These are phyloP conservation scores for Oemleria cerasiformis DNA, from an alignment of 306 rosid genomes.

Conservation along the genomic window DNA sequence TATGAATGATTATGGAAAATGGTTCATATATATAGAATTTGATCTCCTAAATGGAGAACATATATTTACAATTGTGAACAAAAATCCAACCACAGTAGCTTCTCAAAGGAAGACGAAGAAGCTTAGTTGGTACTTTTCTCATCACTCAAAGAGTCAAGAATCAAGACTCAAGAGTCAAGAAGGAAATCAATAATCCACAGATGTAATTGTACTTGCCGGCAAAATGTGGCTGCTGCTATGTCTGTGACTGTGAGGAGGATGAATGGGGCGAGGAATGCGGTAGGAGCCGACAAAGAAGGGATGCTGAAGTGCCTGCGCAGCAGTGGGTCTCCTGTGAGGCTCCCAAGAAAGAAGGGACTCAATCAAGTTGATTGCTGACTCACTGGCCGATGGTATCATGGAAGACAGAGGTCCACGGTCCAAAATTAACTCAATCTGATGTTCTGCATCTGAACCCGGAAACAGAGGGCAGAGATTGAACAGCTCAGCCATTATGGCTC, in stretches of 20 bases:
- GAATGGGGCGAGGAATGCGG: not conserved
- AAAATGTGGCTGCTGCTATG: not conserved
- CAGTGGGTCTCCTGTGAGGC: not conserved
- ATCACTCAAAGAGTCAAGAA: no score
- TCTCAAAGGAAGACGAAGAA: no score
- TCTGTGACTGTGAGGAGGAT: not conserved
- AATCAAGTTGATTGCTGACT: not conserved
- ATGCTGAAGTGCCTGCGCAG: not conserved
- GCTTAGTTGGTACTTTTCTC: no score
- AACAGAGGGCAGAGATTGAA: not conserved
- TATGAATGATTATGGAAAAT: no score
- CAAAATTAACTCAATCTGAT: not conserved
- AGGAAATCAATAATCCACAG: no score
- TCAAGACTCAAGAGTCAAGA: no score
- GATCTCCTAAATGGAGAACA: no score
- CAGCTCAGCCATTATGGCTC: not conserved
- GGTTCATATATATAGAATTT: no score
- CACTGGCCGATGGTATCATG: not conserved
- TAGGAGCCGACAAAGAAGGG: not conserved
- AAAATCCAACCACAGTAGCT: no score
- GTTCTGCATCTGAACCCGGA: rapidly evolving
- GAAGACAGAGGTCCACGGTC: not conserved
- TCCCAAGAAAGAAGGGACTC: constrained; percentile 1
- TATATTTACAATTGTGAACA: no score
- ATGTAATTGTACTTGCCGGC: not conserved